Conservation (phyloP, 805 yeast species). For the Lipomyces anomalus region DNA sequence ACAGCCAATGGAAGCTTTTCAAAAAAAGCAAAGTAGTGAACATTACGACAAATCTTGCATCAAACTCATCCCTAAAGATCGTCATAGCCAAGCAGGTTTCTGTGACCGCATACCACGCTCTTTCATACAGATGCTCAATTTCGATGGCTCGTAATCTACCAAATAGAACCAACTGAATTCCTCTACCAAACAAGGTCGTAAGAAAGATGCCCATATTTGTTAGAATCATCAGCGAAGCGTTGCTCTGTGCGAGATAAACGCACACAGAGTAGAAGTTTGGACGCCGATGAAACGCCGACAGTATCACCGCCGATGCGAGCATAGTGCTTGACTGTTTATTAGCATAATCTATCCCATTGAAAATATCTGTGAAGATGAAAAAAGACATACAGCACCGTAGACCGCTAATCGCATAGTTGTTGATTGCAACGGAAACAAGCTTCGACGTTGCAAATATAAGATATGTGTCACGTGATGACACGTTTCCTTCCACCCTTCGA, state of each 20-base stretch:
- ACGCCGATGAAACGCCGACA: conserved; percentile 37
- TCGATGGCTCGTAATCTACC: conserved; percentile 74
- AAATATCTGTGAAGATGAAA: background rate
- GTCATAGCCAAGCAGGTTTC: conserved; percentile 52
- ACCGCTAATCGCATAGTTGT: conserved; percentile 29
- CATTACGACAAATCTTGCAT: conserved; percentile 41
- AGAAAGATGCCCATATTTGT: conserved; percentile 26
- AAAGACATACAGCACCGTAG: conserved; percentile 26
- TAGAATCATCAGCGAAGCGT: conserved; percentile 40
- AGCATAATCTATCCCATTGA: background rate
- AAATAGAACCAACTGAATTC: conserved; percentile 52
- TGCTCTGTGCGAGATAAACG: conserved; percentile 47
- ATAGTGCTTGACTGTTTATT: conserved; percentile 34
- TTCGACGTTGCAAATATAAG: too few relatives aligned
- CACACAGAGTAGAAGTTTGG: conserved; percentile 49
- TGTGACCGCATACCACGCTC: conserved; percentile 58
- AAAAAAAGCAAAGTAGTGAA: conserved; percentile 43
- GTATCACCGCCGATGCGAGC: conserved; percentile 35
- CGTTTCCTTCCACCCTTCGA: too few relatives aligned
- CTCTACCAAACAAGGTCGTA: conserved; percentile 40
- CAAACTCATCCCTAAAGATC: conserved; percentile 46
- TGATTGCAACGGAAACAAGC: too few relatives aligned
- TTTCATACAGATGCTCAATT: conserved; percentile 63
- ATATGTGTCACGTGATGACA: too few relatives aligned
- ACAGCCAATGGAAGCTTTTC: conserved; percentile 73